Evolutionary conservation across 768 basidiomycete genomes (phyloP).

Genomic region (Tylopilus sp.): DNA sequence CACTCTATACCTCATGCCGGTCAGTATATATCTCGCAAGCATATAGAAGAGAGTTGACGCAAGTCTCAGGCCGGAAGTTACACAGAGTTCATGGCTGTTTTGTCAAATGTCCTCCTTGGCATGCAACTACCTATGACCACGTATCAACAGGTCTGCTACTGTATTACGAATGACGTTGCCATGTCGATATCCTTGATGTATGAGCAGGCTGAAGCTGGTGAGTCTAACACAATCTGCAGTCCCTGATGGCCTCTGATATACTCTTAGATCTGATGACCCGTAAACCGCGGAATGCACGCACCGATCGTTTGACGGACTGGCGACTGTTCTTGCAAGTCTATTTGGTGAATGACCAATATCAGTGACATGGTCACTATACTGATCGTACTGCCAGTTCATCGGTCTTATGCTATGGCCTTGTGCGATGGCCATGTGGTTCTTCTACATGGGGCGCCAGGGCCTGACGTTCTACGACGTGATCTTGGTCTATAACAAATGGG

Average conservation of each 20-base stretch:
- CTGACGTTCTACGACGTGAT: constrained; percentile 35
- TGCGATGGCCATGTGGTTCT: constrained; percentile 40
- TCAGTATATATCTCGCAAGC: no score
- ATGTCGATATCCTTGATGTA: constrained; percentile 49
- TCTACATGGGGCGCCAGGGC: constrained; percentile 36
- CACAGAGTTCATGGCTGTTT: no score
- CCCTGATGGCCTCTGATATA: background rate
- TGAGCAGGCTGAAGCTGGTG: constrained; percentile 49
- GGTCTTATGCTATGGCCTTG: constrained; percentile 44
- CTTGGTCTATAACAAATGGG: constrained; percentile 39
- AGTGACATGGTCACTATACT: background rate
- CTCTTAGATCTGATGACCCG: constrained; percentile 41
- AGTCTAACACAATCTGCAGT: background rate
- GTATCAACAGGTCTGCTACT: constrained; percentile 53
- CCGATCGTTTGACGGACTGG: constrained; percentile 47
- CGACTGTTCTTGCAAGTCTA: constrained; percentile 48
- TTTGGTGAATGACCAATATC: constrained; percentile 30
- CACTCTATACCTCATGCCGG: no score
- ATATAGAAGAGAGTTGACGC: no score
- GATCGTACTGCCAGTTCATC: constrained; percentile 31
- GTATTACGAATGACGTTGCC: constrained; percentile 48
- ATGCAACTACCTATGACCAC: constrained; percentile 56
- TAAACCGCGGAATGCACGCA: constrained; percentile 46
- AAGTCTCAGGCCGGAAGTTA: no score
- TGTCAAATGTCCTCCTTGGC: constrained; percentile 50